Conservation (phyloP, 208 protist genomes). For the Trypanosoma lewisi region DNA sequence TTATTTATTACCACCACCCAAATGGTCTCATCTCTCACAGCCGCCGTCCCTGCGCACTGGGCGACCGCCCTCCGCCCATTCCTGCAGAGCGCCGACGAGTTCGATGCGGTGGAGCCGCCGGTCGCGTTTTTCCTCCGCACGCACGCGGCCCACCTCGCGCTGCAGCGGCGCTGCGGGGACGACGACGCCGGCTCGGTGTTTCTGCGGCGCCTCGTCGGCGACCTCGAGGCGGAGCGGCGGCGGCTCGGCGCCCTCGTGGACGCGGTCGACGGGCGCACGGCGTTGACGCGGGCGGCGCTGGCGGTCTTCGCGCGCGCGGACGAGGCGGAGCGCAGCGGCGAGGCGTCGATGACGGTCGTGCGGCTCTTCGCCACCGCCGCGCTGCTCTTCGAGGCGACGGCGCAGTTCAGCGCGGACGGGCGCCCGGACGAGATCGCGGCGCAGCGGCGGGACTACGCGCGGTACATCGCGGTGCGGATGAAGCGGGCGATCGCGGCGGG, state of each 20-base stretch:
- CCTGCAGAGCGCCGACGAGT: slow-evolving; percentile 70
- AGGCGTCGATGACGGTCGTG: slow-evolving; percentile 41
- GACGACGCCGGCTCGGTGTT: slow-evolving; percentile 51
- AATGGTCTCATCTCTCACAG: slow-evolving; percentile 31
- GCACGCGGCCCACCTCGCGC: slow-evolving; percentile 58
- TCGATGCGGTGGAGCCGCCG: slow-evolving; percentile 44
- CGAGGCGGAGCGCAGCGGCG: slow-evolving; percentile 60
- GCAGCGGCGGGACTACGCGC: slow-evolving; percentile 77
- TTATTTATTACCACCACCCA: slow-evolving; percentile 6
- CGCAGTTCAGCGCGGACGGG: slow-evolving; percentile 68
- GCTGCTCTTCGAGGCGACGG: slow-evolving; percentile 76
- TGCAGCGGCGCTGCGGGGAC: slow-evolving; percentile 45
- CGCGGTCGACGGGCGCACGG: slow-evolving; percentile 51
- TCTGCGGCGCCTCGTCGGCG: slow-evolving; percentile 45
- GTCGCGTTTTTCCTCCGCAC: slow-evolving; percentile 76
- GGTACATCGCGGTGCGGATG: slow-evolving; percentile 72
- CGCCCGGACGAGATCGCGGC: slow-evolving; percentile 56
- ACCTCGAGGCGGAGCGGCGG: slow-evolving; percentile 48
- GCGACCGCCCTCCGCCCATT: slow-evolving; percentile 46
- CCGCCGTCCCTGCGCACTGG: slow-evolving; percentile 50
- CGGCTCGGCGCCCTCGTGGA: slow-evolving; percentile 32
- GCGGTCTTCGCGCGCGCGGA: slow-evolving; percentile 80
- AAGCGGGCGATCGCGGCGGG: slow-evolving; percentile 62
- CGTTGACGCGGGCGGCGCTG: slow-evolving; percentile 60
- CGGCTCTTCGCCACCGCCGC: slow-evolving; percentile 69